A percentile compares a stretch with the other conserved stretches of the same genome.
phyloP scores from a whole-genome alignment of 225 moss, liverwort and hornwort genomes.

The Antitrichia curtipendula region DNA sequence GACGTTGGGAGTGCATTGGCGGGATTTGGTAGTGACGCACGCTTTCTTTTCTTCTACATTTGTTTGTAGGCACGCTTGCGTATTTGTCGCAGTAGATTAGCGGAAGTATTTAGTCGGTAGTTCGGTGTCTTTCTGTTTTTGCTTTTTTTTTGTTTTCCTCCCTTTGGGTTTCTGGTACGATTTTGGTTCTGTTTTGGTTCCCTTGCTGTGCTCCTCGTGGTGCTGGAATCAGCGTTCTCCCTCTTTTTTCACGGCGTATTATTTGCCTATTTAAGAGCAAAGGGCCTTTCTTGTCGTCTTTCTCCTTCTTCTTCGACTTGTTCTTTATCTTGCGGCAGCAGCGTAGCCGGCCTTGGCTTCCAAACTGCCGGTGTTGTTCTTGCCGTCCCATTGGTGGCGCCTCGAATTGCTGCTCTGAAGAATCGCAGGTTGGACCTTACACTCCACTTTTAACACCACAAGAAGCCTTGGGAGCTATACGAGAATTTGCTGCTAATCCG shows the following conservation, averaged over 20 bases:
- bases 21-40: neutral
- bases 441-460: neutral
- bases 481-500: neutral
- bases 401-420: neutral
- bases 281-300: neutral
- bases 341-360: neutral
- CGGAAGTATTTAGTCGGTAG: neutral
- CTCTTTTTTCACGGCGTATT: neutral
- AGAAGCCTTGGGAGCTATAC: neutral
- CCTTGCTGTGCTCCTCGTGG: neutral
- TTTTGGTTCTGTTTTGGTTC: neutral
- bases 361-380: neutral
- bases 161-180: neutral
- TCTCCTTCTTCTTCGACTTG: neutral
- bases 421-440: neutral
- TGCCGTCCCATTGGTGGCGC: neutral
- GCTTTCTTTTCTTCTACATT: neutral
- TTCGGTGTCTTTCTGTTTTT: neutral
- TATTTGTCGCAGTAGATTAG: neutral
- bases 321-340: neutral
- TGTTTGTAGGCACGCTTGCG: neutral
- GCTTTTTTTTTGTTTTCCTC: too few species aligned
- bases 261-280: neutral
- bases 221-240: neutral
- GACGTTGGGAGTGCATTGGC: neutral